phyloP scores from a whole-genome alignment of 2,329 filamentous ascomycete genomes.

The Akanthomyces uredinophilus region DNA sequence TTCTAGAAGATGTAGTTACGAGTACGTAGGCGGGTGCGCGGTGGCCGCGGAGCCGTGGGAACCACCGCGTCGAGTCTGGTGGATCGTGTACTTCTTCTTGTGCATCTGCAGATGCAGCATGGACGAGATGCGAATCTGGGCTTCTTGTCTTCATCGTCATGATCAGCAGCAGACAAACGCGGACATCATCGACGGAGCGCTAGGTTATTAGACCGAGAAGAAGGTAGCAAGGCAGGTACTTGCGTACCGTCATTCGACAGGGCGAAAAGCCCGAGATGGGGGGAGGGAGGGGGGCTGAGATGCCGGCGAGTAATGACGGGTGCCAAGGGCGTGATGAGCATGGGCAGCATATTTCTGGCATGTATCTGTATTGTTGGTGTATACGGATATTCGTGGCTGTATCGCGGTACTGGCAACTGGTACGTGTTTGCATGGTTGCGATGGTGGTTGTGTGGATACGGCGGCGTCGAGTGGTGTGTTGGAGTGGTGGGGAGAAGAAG shows the following conservation, averaged over 20 bases:
- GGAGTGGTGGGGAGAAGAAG: not conserved
- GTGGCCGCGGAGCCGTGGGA: not conserved
- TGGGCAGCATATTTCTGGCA: not conserved
- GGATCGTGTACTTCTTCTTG: not conserved
- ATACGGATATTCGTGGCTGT: not conserved
- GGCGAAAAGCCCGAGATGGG: too few relatives aligned
- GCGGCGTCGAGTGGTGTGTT: slow-evolving; percentile 8
- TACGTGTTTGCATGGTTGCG: slow-evolving; percentile 16
- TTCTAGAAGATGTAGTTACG: not conserved
- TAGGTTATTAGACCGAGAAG: not conserved
- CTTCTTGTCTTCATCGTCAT: not conserved
- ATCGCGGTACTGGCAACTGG: slow-evolving; percentile 15
- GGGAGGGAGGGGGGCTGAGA: not conserved
- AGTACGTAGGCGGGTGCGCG: not conserved
- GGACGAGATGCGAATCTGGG: not conserved
- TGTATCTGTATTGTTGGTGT: not conserved
- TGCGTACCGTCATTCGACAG: too few relatives aligned
- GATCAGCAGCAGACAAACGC: not conserved
- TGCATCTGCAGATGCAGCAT: not conserved
- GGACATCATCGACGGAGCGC: not conserved
- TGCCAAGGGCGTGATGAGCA: not conserved
- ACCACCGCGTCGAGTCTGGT: not conserved
- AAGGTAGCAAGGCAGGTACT: not conserved
- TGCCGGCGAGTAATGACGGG: not conserved
- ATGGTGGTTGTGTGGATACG: slow-evolving; percentile 11